Evolutionary conservation across 2,329 filamentous ascomycete species (phyloP), one percentile per base, ranked within the genome.

Genomic region (Fusarium continuum): DNA sequence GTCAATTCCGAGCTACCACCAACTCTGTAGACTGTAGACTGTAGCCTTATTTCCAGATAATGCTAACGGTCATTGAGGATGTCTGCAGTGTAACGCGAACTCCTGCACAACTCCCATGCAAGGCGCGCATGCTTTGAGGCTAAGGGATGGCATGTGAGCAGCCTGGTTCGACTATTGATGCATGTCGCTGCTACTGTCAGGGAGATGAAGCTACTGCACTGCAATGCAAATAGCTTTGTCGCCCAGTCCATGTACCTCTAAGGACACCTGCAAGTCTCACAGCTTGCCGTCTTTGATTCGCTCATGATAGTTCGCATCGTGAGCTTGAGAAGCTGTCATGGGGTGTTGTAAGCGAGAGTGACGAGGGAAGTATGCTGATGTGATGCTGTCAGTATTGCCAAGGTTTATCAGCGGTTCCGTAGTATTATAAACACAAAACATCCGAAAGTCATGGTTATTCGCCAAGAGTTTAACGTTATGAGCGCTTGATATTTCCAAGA

Each of bases 81-180:
- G 23, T 31, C 31, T 44, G 41, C 22, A 19, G 57, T 59, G 48
- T 66, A 59, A 55, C 57, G 4, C 48, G 28, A 50, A 36, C 31
- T 41, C 53, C 28, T 40, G 41, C 35, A 47, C 31, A 56, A 49
- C 25, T 23, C 55, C 56, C 35, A 59, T 65, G 40, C 35, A 45
- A 44, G 44, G 23, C 23, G 32, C 36, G 51, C 40, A 25, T 47
- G 34, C 25, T 34, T 44, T 50, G 62, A 62, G 56, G 62, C 47
- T 55, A 57, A 65, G 63, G 26, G 34, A 20, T 31, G 32, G 47
- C 43, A 64, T 61, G 48, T 64, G 55, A 64, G 38, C 55, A 58
- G 44, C 26, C 39, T 49, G 28, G 34, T 34, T 48, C 38, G 31
- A 58, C 47, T 65, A 65, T 65, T 65, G 56, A 65, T 55, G 57